Base-by-base conservation (phyloP, 169 alveolate genomes). In the Eimeria maxima region DNA sequence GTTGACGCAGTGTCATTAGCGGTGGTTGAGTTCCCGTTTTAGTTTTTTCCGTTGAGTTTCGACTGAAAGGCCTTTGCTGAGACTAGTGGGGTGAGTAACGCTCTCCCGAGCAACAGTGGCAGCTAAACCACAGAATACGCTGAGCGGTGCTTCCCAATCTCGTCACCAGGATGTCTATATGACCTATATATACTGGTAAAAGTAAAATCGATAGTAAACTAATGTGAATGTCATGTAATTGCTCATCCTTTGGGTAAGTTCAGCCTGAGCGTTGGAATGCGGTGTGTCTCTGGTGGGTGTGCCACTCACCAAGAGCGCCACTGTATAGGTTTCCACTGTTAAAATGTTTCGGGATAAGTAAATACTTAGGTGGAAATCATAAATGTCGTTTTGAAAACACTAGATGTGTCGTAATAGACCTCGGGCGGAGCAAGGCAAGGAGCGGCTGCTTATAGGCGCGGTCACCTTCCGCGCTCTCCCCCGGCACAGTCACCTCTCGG, bases 401-500 rank as follows among this genome's bases (percentile, higher is more conserved):
- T 55, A 84, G 63, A 65, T 65, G 53, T 1, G 83, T 45, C 29
- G 50, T 87, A 38, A 87, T 87, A 87, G 81, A 42, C 38, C 57
- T 38, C 6, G 67, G 78, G 94, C 44, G 33, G 65, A 65, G 94
- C 63, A 87, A 87, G 94, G 94, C 94, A 87, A 65, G 94, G 83
- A 87, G 94, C 83, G 83, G 83, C 18, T 47, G 93, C 2, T 50
- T 81, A 87, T 87, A 87, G 94, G 38, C 83, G 94, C 83, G 44
- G 78, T 84, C 47, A 60, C 94, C 83, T 87, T 87, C 81, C 94
- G 47, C 53, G 83, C 94, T 83, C 94, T 83, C 94, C 74, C 60
- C 94, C 60, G 81, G 50, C 69, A 74, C 94, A 42, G 94, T 45
- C 80, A 74, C 78, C 69, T 44, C 65, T 44, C 53, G 45, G 81